These are phyloP conservation scores for Cladophialophora chaetospira DNA, from an alignment of 2,329 filamentous ascomycete species.

Conservation along the genomic window DNA sequence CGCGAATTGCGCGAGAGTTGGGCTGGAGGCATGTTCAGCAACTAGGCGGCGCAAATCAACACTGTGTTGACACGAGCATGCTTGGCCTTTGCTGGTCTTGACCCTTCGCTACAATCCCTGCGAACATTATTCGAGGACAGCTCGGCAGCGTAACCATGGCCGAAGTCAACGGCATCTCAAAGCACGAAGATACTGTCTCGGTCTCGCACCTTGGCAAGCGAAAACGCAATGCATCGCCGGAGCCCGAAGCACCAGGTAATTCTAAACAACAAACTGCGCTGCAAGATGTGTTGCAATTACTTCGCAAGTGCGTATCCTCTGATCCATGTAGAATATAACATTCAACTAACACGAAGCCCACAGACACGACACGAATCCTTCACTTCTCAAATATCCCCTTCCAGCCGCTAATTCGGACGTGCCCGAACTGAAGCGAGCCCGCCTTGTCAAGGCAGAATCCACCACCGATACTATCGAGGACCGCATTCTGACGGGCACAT, in stretches of 20 bases:
- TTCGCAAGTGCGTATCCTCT: constrained; percentile 25
- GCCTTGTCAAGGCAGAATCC: constrained; percentile 41
- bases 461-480: constrained; percentile 42
- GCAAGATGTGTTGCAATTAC: constrained; percentile 18
- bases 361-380: constrained; percentile 49
- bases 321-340: too few species aligned
- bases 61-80: constrained; percentile 1
- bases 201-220: constrained; percentile 30
- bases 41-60: not conserved
- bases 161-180: constrained; percentile 22
- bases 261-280: constrained; percentile 17
- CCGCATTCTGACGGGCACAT: constrained; percentile 42
- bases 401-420: constrained; percentile 39
- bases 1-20: not conserved
- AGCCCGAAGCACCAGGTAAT: constrained; percentile 15
- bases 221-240: constrained; percentile 31
- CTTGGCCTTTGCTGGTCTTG: not conserved
- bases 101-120: not conserved
- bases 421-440: constrained; percentile 47
- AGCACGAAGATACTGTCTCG: constrained; percentile 18
- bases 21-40: not conserved
- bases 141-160: constrained; percentile 14
- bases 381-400: constrained; percentile 45
- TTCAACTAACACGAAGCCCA: constrained; percentile 29
- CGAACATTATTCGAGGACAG: not conserved